Percentiles rank a stretch among this genome's conserved stretches.
Conservation (phyloP, 352 stramenopile genomes). For the Sclerospora graminicola region DNA sequence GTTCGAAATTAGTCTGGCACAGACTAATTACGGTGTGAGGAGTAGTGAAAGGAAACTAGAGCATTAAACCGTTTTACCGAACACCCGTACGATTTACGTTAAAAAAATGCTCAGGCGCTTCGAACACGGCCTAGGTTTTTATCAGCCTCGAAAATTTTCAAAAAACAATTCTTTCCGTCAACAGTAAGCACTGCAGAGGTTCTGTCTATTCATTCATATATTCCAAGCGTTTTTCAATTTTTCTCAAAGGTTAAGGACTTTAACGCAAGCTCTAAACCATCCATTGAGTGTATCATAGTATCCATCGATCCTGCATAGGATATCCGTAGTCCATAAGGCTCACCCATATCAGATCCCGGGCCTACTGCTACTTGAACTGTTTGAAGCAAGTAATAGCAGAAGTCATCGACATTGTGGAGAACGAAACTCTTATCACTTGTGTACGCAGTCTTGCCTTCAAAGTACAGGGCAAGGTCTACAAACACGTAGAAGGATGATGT, state of each 20-base stretch:
- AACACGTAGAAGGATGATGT: not conserved
- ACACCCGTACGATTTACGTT: too few relatives aligned
- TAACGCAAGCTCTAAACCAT: not conserved
- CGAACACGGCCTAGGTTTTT: too few relatives aligned
- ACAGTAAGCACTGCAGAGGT: too few relatives aligned
- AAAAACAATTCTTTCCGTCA: too few relatives aligned
- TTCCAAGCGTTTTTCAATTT: too few relatives aligned
- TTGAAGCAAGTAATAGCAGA: not conserved
- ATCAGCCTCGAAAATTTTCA: too few relatives aligned
- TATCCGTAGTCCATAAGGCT: not conserved
- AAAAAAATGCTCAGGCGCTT: too few relatives aligned
- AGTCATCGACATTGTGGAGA: not conserved
- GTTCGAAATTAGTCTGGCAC: too few relatives aligned
- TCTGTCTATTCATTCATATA: too few relatives aligned
- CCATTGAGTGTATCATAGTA: not conserved
- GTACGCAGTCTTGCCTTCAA: not conserved
- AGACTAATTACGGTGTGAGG: too few relatives aligned
- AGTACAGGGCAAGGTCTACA: not conserved
- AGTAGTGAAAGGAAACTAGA: too few relatives aligned
- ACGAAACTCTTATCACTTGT: not conserved
- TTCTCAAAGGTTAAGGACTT: not conserved
- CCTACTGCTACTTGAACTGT: not conserved
- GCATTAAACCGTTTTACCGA: too few relatives aligned
- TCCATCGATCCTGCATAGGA: not conserved
- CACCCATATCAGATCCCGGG: not conserved